phyloP scores from a whole-genome alignment of 768 basidiomycete genomes.

The Mycena amicta region DNA sequence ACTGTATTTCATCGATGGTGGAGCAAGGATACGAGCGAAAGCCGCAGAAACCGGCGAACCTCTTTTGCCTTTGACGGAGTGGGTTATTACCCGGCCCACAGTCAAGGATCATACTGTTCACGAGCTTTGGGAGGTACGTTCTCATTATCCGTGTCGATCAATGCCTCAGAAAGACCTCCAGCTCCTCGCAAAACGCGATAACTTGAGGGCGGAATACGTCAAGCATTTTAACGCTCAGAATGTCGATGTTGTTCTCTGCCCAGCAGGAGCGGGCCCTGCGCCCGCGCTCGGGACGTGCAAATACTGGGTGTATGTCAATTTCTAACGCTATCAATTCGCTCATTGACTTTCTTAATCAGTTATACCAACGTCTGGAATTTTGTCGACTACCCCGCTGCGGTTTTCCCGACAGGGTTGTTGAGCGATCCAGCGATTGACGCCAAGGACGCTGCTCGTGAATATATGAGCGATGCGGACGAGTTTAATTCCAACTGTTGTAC shows the following conservation, averaged over 20 bases:
- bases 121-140: constrained; percentile 3
- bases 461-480: constrained; percentile 21
- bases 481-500: constrained; percentile 15
- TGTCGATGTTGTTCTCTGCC: constrained; percentile 44
- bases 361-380: constrained; percentile 48
- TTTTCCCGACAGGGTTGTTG: constrained; percentile 46
- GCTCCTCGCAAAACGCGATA: constrained; percentile 35
- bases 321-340: background rate
- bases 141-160: constrained; percentile 14
- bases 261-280: constrained; percentile 39
- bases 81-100: constrained; percentile 8
- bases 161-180: constrained; percentile 24
- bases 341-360: constrained; percentile 21
- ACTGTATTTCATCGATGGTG: constrained; percentile 14
- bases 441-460: constrained; percentile 7
- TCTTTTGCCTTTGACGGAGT: constrained; percentile 12
- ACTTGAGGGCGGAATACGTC: constrained; percentile 35
- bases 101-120: constrained; percentile 5
- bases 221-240: constrained; percentile 40
- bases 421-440: constrained; percentile 30
- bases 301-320: constrained; percentile 37
- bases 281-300: constrained; percentile 37
- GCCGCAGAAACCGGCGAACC: constrained; percentile 9
- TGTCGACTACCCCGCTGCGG: constrained; percentile 44
- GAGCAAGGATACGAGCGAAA: constrained; percentile 1